Evolutionary conservation across 1,139 yeast species (phyloP).

Genomic region (Geotrichum candidum): DNA sequence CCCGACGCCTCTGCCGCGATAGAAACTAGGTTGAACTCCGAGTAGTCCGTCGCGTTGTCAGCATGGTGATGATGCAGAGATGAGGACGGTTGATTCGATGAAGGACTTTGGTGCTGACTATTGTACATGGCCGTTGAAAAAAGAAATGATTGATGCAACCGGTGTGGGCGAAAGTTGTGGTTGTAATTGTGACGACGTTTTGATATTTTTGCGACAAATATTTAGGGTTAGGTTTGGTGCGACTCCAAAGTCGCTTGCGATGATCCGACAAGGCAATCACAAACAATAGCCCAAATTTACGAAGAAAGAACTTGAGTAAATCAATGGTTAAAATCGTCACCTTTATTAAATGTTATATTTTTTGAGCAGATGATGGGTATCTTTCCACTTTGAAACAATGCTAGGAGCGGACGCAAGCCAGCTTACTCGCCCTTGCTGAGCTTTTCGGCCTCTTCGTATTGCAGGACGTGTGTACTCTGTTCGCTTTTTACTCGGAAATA

Average conservation of each 20-base stretch:
- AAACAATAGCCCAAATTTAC: not conserved
- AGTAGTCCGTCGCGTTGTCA: constrained; percentile 9
- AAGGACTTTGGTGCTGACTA: constrained; percentile 1
- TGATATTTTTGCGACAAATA: not conserved
- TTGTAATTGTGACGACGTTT: constrained; percentile 17
- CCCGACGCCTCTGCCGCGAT: constrained; percentile 20
- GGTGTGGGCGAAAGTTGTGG: constrained; percentile 6
- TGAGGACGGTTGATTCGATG: not conserved
- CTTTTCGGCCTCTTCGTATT: constrained; percentile 19
- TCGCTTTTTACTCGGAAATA: constrained; percentile 26
- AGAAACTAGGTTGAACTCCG: constrained; percentile 16
- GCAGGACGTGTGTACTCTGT: constrained; percentile 24
- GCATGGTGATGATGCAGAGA: not conserved
- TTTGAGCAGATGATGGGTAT: too few species aligned
- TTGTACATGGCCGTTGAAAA: constrained; percentile 9
- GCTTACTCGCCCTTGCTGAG: not conserved
- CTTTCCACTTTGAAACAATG: not conserved
- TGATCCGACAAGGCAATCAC: not conserved
- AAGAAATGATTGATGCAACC: constrained; percentile 4
- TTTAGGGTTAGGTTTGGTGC: constrained; percentile 5
- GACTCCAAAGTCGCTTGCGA: not conserved
- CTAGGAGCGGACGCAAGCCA: not conserved
- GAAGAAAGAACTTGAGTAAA: not conserved
- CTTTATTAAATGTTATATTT: not conserved
- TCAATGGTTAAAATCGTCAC: not conserved